Base-by-base conservation (phyloP, 495 filamentous ascomycete species). In the Aspergillus heteromorphus region DNA sequence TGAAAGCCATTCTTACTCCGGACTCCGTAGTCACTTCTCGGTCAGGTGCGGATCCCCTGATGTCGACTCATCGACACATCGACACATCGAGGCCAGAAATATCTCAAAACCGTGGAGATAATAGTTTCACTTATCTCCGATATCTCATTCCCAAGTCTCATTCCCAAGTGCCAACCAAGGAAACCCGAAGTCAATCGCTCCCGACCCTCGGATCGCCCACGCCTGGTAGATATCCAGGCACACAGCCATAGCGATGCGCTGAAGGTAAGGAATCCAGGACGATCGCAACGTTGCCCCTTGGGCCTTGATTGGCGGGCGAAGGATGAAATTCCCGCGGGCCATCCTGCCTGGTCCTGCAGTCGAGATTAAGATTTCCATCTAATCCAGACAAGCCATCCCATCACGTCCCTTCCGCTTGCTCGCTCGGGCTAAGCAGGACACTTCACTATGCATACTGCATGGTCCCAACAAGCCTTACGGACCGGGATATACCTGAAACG, bases 331-430 rank as follows among this genome's bases (percentile, higher is more conserved):
- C 34, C 34, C 34, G 34, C 34, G 6, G 8, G 5, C 13, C 34
- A 38, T 38, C 34, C 13, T 34, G 14, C 9, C 1, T 34, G 13
- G 34, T 38, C 34, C 34, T 47, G 21, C 21, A 27, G 43, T 47
- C 43, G 21, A 47, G 43, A 47, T 47, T 47, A 47, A 47, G 43
- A 47, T 47, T 27, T 27, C 23, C 27, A 23, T 45, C 42, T 45
- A 7, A 38, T 38, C 34, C 34, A 38, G 34, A 14, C 34, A 38
- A 38, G 34, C 20, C 14, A 19, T 13, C 40, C 40, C 9, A 17
- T 19, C 20, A 9, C 17, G 40, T 3, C 40, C 40, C 17, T 8
- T 43, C 17, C 20, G 40, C 17, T 43, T 43, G 40, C 19, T 43
- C 40, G 40, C 19, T 43, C 40, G 23, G 19, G 19, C 42, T 9